These are phyloP conservation scores for Monascus ruber DNA, from an alignment of 2,329 filamentous ascomycete species.

Conservation along the genomic window DNA sequence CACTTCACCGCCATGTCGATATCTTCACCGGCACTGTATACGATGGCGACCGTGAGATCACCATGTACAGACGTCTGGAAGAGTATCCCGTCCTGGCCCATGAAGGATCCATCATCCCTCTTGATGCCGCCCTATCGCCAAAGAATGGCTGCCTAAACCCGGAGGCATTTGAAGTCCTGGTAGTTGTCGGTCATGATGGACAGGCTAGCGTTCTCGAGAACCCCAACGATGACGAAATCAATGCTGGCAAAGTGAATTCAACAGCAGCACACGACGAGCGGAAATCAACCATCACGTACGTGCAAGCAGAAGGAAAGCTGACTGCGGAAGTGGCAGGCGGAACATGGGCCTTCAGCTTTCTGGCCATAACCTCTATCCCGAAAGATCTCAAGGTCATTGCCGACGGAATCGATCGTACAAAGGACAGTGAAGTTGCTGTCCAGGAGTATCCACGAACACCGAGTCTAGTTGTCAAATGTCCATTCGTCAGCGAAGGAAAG, in stretches of 20 bases:
- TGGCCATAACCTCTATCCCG: background rate
- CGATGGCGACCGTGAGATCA: conserved; percentile 43
- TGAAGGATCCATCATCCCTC: conserved; percentile 48
- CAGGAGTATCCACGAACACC: conserved; percentile 7
- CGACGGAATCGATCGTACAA: conserved; percentile 9
- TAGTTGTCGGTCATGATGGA: conserved; percentile 37
- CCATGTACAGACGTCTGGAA: conserved; percentile 40
- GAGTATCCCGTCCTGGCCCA: conserved; percentile 43
- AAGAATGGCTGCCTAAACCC: conserved; percentile 10
- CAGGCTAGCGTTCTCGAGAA: conserved; percentile 42
- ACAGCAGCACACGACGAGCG: background rate
- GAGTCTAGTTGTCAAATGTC: conserved; percentile 9
- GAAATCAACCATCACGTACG: conserved; percentile 8
- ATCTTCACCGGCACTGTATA: conserved; percentile 49
- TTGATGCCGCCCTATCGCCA: conserved; percentile 33
- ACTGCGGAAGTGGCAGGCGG: background rate
- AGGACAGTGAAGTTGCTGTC: conserved; percentile 4
- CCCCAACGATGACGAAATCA: conserved; percentile 6
- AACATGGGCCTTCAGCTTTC: conserved; percentile 1
- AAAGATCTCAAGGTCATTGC: conserved; percentile 7
- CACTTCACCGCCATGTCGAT: conserved; percentile 40
- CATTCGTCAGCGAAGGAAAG: conserved; percentile 8
- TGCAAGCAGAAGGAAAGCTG: conserved; percentile 5
- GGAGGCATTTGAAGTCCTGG: conserved; percentile 7
- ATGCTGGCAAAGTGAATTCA: background rate